Evolutionary conservation across 139 green algal genomes (phyloP).

Genomic region (Asterochloris sp.): DNA sequence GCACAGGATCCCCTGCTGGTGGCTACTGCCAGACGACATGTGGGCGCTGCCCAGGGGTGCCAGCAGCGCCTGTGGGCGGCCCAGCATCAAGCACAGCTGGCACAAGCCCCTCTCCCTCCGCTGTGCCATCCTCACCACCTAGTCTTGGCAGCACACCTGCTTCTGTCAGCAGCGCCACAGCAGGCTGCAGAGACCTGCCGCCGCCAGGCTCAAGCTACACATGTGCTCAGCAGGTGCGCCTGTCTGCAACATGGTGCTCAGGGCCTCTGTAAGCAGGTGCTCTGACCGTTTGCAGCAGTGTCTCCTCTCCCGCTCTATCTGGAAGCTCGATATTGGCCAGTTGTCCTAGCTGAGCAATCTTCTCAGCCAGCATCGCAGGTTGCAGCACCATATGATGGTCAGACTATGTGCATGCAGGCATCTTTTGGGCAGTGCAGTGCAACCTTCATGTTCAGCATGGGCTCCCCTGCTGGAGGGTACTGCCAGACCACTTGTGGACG

Average conservation of each 20-base stretch:
- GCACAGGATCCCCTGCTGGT: neutral
- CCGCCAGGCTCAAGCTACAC: neutral
- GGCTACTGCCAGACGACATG: constrained; percentile 12
- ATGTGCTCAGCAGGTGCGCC: neutral
- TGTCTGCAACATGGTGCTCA: neutral
- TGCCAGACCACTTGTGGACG: constrained; percentile 10
- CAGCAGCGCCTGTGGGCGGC: neutral
- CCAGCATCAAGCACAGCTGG: neutral
- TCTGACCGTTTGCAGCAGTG: neutral
- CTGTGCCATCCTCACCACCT: neutral
- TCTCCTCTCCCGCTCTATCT: neutral
- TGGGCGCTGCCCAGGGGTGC: neutral
- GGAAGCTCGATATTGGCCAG: neutral
- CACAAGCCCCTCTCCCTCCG: neutral
- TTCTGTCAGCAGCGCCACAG: neutral
- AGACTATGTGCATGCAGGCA: neutral
- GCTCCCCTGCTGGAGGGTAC: constrained; percentile 2
- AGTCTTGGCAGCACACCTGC: neutral
- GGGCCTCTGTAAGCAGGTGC: neutral
- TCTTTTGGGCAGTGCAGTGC: neutral
- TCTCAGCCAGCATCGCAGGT: neutral
- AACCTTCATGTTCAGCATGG: neutral
- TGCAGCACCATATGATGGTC: neutral
- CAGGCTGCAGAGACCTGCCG: neutral
- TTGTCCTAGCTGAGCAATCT: neutral